Base-by-base conservation (phyloP, 2,329 filamentous ascomycete species). In the Alternaria conjuncta region DNA sequence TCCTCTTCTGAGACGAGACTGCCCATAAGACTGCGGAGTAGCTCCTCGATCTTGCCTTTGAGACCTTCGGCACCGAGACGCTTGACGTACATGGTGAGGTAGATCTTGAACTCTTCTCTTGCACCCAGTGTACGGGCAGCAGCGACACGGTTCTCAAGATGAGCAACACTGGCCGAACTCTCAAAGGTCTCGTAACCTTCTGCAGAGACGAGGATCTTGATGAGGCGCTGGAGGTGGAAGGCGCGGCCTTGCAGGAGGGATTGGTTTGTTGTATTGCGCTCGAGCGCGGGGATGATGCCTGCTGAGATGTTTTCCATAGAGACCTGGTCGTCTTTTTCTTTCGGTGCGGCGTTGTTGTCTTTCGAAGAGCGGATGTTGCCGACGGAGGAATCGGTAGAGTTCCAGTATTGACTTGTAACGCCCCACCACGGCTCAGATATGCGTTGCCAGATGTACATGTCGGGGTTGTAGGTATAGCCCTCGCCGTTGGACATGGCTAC, bases 351-450 rank as follows among this genome's bases (percentile, higher is more conserved):
- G 26, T 57, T 57, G 23, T 73, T 72, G 32, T 76, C 71, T 41
- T 68, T 63, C 1, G 89, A 90, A 3, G 92, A 89, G 68, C 93
- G 90, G 41, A 97, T 81, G 55, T 94, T 92, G 51, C 92, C 90
- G 57, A 97, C 89, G 0, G 94, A 94, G 2, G 93, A 94, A 74
- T 97, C 96, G 57, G 94, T 97, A 1, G 94, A 96, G 80, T 99
- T 98, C 96, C 96, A 99, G 79, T 99, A 99, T 78, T 99, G 96
- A 71, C 93, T 97, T 18, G 94, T 94, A 0, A 98, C 94, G 0
- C 95, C 95, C 94, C 96, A 99, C 96, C 96, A 99, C 2, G 93
- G 88, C 78, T 99, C 96, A 3, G 94, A 97, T n/a, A 99, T 85
- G 10, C 94, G 89, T 80, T 98, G 95, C 96, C 96, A 99, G 8